Percentiles rank a stretch among this genome's conserved stretches.
phyloP scores from a whole-genome alignment of 305 asterid genomes.

The Ajuga reptans region DNA sequence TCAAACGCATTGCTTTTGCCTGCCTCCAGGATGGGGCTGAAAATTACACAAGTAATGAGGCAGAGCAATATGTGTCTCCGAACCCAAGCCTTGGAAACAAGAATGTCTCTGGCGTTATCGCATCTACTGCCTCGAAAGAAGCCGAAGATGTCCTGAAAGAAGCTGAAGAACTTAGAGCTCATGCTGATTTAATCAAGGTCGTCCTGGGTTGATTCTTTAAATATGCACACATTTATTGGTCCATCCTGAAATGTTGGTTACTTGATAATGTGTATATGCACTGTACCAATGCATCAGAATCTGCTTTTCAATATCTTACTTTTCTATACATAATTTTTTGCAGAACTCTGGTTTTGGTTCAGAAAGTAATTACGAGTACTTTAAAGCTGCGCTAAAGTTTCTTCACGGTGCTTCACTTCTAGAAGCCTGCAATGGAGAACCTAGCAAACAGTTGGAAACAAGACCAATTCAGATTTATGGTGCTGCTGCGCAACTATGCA shows the following conservation, averaged over 20 bases:
- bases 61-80: conserved; percentile 29
- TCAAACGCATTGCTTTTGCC: conserved; percentile 30
- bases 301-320: conserved; percentile 14
- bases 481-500: conserved; percentile 68
- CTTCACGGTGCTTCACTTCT: conserved; percentile 80
- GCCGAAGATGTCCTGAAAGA: conserved; percentile 62
- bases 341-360: conserved; percentile 69
- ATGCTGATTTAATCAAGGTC: conserved; percentile 81
- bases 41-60: conserved; percentile 24
- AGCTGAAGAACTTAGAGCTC: conserved; percentile 65
- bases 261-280: not conserved
- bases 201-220: conserved; percentile 19
- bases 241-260: conserved; percentile 18
- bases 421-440: conserved; percentile 49
- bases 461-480: conserved; percentile 58
- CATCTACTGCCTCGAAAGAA: conserved; percentile 42
- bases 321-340: conserved; percentile 20
- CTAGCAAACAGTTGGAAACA: conserved; percentile 45
- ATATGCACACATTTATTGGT: not conserved
- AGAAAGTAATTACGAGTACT: conserved; percentile 66
- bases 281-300: not conserved
- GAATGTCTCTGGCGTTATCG: conserved; percentile 34
- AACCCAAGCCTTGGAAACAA: conserved; percentile 33
- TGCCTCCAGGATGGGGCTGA: conserved; percentile 32
- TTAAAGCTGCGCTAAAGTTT: conserved; percentile 74